Base-by-base conservation (phyloP, 2,329 filamentous ascomycete genomes). In the Calycina marina region DNA sequence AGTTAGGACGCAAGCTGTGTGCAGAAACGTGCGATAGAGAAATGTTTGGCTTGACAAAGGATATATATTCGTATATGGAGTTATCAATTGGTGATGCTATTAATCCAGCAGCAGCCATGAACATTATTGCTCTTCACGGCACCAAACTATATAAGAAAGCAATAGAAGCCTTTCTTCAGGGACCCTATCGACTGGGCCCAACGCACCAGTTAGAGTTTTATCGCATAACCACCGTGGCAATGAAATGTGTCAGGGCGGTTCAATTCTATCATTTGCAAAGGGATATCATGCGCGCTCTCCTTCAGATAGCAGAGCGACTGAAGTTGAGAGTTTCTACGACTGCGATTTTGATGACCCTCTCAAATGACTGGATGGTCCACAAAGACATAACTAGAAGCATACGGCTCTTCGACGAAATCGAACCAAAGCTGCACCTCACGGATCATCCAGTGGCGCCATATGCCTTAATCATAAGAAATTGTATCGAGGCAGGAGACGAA, bases 401-500 rank as follows among this genome's bases (percentile, higher is more conserved):
- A 34, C 41, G 33, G 4, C 32, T 49, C 6, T 53, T 54, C 26
- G 34, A 42, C 6, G 39, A 46, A 4, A 31, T 51, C 2, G 36
- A 46, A 18, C 28, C 34, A 13, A 26, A 40, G 3, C 14, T 40
- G 28, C 17, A 31, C 15, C 14, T 18, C 4, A 39, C 36, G 11
- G 30, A 34, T 14, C 40, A 40, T 24, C 48, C 49, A 9, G 36
- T 42, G 22, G 44, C 45, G 15, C 26, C 38, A 25, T 53, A 51
- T 32, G 41, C 37, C 18, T 41, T 41, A 10, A 50, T 51, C 14
- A 50, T 53, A 15, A 48, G 50, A 17, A 48, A 40, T 15, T 53
- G 47, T 32, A 27, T 54, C 5, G 46, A 53, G 20, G 44, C 46
- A 30, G 38, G 39, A 6, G 38, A 49, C 12, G 42, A 45, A 22